Evolutionary conservation across 2,329 filamentous ascomycete species (phyloP).

Genomic region (Fusarium sarcochroum): DNA sequence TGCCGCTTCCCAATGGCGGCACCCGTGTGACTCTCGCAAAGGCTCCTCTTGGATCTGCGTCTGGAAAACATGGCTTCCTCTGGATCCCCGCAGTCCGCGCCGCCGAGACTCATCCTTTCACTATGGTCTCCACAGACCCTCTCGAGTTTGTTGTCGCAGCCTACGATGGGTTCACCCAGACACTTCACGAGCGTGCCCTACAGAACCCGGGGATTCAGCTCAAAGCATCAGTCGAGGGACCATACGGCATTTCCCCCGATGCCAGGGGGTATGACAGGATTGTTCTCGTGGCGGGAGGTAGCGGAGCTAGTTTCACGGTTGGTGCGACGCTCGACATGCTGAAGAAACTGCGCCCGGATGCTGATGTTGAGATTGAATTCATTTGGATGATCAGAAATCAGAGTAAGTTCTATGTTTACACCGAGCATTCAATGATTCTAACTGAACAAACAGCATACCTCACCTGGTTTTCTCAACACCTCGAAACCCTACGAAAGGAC

Average conservation of each 20-base stretch:
- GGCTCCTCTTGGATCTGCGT: constrained; percentile 60
- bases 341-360: constrained; percentile 39
- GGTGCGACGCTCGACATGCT: constrained; percentile 58
- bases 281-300: constrained; percentile 72
- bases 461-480: constrained; percentile 56
- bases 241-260: constrained; percentile 70
- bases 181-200: constrained; percentile 66
- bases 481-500: constrained; percentile 51
- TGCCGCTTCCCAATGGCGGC: constrained; percentile 66
- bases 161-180: constrained; percentile 71
- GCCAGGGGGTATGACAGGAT: constrained; percentile 67
- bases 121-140: constrained; percentile 66
- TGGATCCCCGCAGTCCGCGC: constrained; percentile 72
- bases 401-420: constrained; percentile 45
- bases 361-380: constrained; percentile 53
- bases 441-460: constrained; percentile 50
- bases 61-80: constrained; percentile 74
- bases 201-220: constrained; percentile 64
- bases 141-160: constrained; percentile 72
- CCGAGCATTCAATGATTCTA: neutral
- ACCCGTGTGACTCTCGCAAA: constrained; percentile 69
- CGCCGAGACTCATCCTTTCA: constrained; percentile 75
- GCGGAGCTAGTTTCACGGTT: constrained; percentile 70
- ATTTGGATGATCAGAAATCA: constrained; percentile 58
- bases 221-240: constrained; percentile 68